phyloP scores from a whole-genome alignment of 805 yeast species.

The Candida succiphila region DNA sequence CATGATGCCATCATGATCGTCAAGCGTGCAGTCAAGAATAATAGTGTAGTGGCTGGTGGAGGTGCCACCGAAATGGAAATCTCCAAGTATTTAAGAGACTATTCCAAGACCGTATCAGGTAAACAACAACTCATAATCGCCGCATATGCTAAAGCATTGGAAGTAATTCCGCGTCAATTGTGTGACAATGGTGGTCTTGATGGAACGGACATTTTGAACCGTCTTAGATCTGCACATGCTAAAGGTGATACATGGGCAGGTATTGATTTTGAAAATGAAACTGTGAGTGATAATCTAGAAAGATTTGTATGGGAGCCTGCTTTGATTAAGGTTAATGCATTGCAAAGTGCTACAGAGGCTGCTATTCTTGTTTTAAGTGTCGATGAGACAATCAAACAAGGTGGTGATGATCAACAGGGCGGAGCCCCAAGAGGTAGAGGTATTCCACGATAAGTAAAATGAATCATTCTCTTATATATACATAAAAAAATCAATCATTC shows the following conservation, averaged over 20 bases:
- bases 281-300: slow-evolving; percentile 74
- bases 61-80: slow-evolving; percentile 99
- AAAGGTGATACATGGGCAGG: slow-evolving; percentile 91
- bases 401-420: slow-evolving; percentile 51
- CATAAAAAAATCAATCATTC: not conserved
- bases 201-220: slow-evolving; percentile 88
- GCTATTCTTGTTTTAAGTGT: slow-evolving; percentile 88
- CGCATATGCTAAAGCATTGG: slow-evolving; percentile 91
- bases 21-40: slow-evolving; percentile 84
- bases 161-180: slow-evolving; percentile 91
- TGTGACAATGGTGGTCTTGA: slow-evolving; percentile 99
- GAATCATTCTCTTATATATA: not conserved
- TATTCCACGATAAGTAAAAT: slow-evolving; percentile 30
- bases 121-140: slow-evolving; percentile 89
- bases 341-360: slow-evolving; percentile 94
- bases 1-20: slow-evolving; percentile 99
- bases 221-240: slow-evolving; percentile 87
- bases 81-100: slow-evolving; percentile 78
- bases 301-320: slow-evolving; percentile 98
- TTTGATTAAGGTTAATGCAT: slow-evolving; percentile 86
- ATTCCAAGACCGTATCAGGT: slow-evolving; percentile 83
- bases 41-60: slow-evolving; percentile 92
- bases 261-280: slow-evolving; percentile 79
- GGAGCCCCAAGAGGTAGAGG: slow-evolving; percentile 77
- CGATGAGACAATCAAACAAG: slow-evolving; percentile 85